Base-by-base conservation (phyloP, 331 rosid species). In the Telfairia occidentalis region DNA sequence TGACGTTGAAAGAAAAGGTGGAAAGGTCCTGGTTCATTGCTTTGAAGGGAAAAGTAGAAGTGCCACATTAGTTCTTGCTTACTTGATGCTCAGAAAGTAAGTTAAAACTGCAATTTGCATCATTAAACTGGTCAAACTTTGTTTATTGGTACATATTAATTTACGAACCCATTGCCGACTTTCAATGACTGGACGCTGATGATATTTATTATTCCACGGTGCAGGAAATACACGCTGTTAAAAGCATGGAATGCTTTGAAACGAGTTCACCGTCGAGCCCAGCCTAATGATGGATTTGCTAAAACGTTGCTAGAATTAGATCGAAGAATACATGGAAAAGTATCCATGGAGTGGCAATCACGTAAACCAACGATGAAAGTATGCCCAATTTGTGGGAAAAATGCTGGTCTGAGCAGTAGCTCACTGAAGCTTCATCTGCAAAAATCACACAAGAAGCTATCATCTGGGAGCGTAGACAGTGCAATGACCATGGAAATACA, bases 41-140 rank as follows among this genome's bases (percentile, higher is more conserved):
- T 95, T 95, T 79, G 99, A 95, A 78, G 99, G 99, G 57, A 95
- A 40, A 83, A 95, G 99, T 84, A 85, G 99, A 87, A 95, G 99
- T 81, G 97, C 89, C 52, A 89, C 96, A 0, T 69, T 90, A 75
- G 96, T 95, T 78, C 88, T 92, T 75, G 99, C 99, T 23, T 92
- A 90, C 92, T 85, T 92, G 45, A 92, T 95, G 96, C 90, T 92
- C 81, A 85, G 87, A 77, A 95, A 92, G 99, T 90, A 89, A 86
- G 96, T 82, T 74, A 75, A 81, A 79, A 55, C 19, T 78, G 73
- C 55, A 59, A 61, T 45, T 21, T 58, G 16, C 57, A 19, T 60
- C 67, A 63, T 15, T 2, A 19, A 35, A 92, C 4, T 1, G 16
- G 53, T 48, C 53, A 48, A 48, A 48, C 10, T 40, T 40, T 21